phyloP scores from a whole-genome alignment of 768 basidiomycete genomes.

The Tulasnella sp. region DNA sequence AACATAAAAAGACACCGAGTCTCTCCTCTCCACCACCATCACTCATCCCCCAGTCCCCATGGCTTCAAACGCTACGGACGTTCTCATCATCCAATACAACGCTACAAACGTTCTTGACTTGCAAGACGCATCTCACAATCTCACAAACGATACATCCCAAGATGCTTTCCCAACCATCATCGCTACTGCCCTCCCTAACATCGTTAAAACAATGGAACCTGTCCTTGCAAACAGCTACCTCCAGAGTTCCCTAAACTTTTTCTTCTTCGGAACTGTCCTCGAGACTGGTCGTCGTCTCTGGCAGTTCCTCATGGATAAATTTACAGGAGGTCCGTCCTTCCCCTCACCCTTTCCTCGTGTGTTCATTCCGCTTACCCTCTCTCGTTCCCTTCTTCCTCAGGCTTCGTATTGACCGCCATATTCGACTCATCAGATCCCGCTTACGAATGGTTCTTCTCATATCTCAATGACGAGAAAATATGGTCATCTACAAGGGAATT shows the following conservation, averaged over 20 bases:
- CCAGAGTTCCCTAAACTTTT: conserved; percentile 20
- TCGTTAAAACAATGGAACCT: neutral
- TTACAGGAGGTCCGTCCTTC: conserved; percentile 11
- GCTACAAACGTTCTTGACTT: no score
- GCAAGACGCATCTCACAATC: no score
- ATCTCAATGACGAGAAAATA: conserved; percentile 39
- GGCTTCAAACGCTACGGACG: no score
- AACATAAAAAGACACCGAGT: no score
- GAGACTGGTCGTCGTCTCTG: conserved; percentile 25
- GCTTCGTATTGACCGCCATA: conserved; percentile 40
- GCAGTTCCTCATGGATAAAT: conserved; percentile 18
- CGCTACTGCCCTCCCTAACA: neutral
- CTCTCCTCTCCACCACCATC: no score
- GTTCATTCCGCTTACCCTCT: neutral
- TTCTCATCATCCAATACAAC: no score
- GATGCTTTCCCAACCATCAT: neutral
- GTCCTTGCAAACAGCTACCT: conserved; percentile 9
- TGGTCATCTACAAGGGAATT: conserved; percentile 40
- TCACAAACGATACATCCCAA: no score
- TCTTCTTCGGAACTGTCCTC: conserved; percentile 26
- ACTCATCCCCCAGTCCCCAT: no score
- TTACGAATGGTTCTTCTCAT: conserved; percentile 44
- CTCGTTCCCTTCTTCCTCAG: conserved; percentile 26
- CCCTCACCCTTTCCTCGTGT: neutral
- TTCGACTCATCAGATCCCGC: conserved; percentile 44